Conservation (phyloP, 2,329 filamentous ascomycete species). For the Penicillium sp. region DNA sequence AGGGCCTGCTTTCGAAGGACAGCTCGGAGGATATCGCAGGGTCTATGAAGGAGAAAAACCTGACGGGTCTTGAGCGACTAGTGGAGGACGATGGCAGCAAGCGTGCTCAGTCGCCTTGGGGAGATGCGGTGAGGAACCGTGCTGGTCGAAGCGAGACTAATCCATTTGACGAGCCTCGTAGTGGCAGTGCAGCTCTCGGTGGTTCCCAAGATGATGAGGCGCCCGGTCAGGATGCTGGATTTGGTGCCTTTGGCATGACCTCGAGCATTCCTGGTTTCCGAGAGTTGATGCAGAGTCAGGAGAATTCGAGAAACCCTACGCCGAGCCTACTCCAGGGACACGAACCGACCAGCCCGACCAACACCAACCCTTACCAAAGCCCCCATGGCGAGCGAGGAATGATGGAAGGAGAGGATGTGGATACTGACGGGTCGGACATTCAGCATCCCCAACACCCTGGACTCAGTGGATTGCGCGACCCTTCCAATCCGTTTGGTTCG, state of each 20-base stretch:
- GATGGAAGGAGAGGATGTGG: slow-evolving; percentile 61
- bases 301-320: slow-evolving; percentile 58
- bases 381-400: slow-evolving; percentile 69
- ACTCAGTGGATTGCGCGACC: slow-evolving; percentile 55
- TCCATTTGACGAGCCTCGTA: slow-evolving; percentile 53
- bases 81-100: slow-evolving; percentile 51
- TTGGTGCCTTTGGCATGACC: slow-evolving; percentile 62
- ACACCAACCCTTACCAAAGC: slow-evolving; percentile 95
- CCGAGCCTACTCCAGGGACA: slow-evolving; percentile 53
- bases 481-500: slow-evolving; percentile 55
- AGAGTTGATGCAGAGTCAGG: slow-evolving; percentile 58
- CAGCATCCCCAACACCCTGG: slow-evolving; percentile 53
- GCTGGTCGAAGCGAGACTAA: slow-evolving; percentile 51
- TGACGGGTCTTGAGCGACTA: slow-evolving; percentile 55
- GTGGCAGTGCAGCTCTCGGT: slow-evolving; percentile 67
- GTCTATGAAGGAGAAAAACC: slow-evolving; percentile 55
- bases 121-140: slow-evolving; percentile 47
- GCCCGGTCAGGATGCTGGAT: slow-evolving; percentile 49
- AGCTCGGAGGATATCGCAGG: slow-evolving; percentile 63
- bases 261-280: slow-evolving; percentile 58
- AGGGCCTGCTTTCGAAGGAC: slow-evolving; percentile 79
- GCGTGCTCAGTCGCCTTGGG: slow-evolving; percentile 53
- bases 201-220: slow-evolving; percentile 68
- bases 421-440: slow-evolving; percentile 57
- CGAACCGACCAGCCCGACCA: slow-evolving; percentile 83